These are phyloP conservation scores for Aspergillus niger DNA, from an alignment of 2,329 filamentous ascomycete species.

Conservation along the genomic window DNA sequence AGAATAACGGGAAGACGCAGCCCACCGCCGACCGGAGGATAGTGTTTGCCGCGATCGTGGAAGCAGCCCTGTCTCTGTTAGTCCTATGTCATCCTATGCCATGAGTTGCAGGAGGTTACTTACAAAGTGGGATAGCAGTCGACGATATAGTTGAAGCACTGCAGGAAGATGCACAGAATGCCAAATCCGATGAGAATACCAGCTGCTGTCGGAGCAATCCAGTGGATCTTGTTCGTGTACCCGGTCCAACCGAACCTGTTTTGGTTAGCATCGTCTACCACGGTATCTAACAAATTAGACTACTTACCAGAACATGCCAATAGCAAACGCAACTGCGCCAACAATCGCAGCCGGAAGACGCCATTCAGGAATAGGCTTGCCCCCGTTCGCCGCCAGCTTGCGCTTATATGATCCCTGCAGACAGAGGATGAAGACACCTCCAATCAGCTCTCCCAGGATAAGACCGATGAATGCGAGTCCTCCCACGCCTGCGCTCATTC, in stretches of 20 bases:
- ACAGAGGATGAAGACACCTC: conserved; percentile 32
- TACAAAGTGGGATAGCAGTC: conserved; percentile 46
- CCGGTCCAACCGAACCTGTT: conserved; percentile 40
- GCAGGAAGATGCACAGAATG: conserved; percentile 36
- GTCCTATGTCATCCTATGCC: background rate
- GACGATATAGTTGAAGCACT: conserved; percentile 43
- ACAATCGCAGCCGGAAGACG: conserved; percentile 36
- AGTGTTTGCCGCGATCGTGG: conserved; percentile 43
- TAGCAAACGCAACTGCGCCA: conserved; percentile 36
- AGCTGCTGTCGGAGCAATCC: conserved; percentile 35
- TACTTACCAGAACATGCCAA: conserved; percentile 41
- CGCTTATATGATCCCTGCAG: conserved; percentile 32
- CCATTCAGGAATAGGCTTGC: conserved; percentile 38
- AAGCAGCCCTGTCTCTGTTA: conserved; percentile 36
- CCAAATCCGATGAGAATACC: conserved; percentile 36
- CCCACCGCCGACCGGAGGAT: conserved; percentile 42
- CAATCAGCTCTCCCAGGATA: conserved; percentile 36
- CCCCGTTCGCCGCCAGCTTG: conserved; percentile 34
- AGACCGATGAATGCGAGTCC: conserved; percentile 35
- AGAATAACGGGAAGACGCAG: conserved; percentile 43
- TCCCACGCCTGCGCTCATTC: conserved; percentile 34
- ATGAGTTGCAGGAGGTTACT: conserved; percentile 15
- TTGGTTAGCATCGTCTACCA: background rate
- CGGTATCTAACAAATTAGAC: no score
- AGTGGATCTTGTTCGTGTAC: conserved; percentile 35